A percentile compares a stretch with the other conserved stretches of the same genome.
Conservation (phyloP, 2,329 filamentous ascomycete genomes). For the Penicillium vulpinum region DNA sequence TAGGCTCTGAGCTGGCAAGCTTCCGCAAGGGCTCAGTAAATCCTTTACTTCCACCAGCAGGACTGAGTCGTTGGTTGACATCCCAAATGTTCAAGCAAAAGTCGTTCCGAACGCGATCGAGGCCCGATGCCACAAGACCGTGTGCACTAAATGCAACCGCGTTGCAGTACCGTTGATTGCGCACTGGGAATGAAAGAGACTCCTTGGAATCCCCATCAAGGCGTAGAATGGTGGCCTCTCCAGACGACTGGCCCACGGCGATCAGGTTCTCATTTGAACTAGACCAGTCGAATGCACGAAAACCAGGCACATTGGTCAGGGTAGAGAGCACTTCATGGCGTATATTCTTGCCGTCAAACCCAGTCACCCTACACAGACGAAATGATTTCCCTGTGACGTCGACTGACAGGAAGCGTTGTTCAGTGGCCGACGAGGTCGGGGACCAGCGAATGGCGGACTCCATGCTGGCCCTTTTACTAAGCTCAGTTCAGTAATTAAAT, state of each 20-base stretch:
- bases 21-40: slow-evolving; percentile 56
- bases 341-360: slow-evolving; percentile 42
- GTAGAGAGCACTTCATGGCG: slow-evolving; percentile 56
- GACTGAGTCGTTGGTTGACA: slow-evolving; percentile 50
- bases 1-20: slow-evolving; percentile 61
- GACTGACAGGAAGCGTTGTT: slow-evolving; percentile 61
- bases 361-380: slow-evolving; percentile 55
- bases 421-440: slow-evolving; percentile 54
- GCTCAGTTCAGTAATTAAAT: neutral
- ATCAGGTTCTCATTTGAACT: slow-evolving; percentile 58
- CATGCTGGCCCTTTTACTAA: slow-evolving; percentile 24
- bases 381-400: slow-evolving; percentile 62
- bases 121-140: slow-evolving; percentile 60
- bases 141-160: slow-evolving; percentile 61
- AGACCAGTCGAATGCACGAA: slow-evolving; percentile 67
- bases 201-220: slow-evolving; percentile 53
- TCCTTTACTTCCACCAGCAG: slow-evolving; percentile 34
- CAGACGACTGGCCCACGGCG: slow-evolving; percentile 61
- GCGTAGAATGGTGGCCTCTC: slow-evolving; percentile 60
- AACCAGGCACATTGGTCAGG: slow-evolving; percentile 58
- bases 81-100: slow-evolving; percentile 67
- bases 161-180: slow-evolving; percentile 65
- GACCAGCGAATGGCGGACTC: slow-evolving; percentile 63
- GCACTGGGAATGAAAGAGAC: slow-evolving; percentile 56
- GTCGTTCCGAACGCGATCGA: slow-evolving; percentile 65